A percentile compares a stretch with the other conserved stretches of the same genome.
phyloP scores from a whole-genome alignment of 2,329 filamentous ascomycete genomes.

The Chalara sp. region DNA sequence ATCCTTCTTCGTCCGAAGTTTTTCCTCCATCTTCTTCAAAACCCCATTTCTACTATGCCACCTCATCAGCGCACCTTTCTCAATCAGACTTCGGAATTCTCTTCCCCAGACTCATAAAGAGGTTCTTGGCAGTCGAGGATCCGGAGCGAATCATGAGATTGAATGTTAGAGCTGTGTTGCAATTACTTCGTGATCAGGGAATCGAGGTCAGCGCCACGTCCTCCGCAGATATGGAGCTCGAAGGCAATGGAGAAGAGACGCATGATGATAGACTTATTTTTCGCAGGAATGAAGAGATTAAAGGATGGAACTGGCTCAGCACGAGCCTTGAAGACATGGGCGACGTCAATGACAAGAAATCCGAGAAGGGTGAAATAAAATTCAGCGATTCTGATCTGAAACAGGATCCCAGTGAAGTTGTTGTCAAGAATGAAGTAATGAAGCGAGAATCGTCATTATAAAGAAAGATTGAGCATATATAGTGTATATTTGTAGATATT shows the following conservation, averaged over 20 bases:
- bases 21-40: constrained; percentile 14
- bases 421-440: background rate
- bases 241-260: constrained; percentile 5
- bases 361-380: background rate
- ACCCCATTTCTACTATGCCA: constrained; percentile 69
- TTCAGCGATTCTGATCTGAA: background rate
- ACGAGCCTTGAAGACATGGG: constrained; percentile 13
- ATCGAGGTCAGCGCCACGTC: constrained; percentile 43
- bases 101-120: constrained; percentile 64
- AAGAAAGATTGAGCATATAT: too few species aligned
- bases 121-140: constrained; percentile 48
- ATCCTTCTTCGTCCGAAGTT: constrained; percentile 35
- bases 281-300: constrained; percentile 13
- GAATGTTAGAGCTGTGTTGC: constrained; percentile 51
- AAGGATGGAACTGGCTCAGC: constrained; percentile 24
- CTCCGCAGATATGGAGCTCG: constrained; percentile 30
- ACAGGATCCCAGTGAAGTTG: background rate
- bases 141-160: constrained; percentile 53
- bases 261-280: constrained; percentile 21
- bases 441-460: too few species aligned
- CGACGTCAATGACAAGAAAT: constrained; percentile 7
- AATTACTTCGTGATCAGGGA: constrained; percentile 45
- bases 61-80: constrained; percentile 68
- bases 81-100: constrained; percentile 80
- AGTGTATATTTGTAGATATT: too few species aligned